Conservation (phyloP, 306 rosid species). For the Acacia confusa region DNA sequence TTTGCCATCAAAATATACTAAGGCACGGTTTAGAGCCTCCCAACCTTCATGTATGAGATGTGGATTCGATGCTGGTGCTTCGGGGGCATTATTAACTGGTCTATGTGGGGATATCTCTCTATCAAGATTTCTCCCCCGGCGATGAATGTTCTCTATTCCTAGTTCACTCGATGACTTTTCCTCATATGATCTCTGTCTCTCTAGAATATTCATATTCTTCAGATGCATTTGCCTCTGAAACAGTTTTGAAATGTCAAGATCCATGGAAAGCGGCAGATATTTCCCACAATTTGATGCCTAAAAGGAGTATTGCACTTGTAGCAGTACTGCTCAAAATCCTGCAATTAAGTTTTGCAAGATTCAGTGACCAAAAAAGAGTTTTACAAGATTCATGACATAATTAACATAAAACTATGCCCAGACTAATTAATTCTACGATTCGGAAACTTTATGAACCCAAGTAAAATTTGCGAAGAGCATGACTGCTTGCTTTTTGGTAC, state of each 20-base stretch:
- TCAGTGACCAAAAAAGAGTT: not conserved
- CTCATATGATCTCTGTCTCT: conserved; percentile 73
- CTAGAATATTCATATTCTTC: conserved; percentile 55
- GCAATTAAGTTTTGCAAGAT: conserved; percentile 23
- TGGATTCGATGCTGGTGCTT: conserved; percentile 49
- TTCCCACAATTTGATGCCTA: conserved; percentile 19
- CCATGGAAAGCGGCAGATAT: conserved; percentile 37
- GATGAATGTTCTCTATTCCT: conserved; percentile 41
- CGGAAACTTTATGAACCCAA: conserved; percentile 6
- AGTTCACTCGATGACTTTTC: conserved; percentile 66
- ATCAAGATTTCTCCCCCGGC: conserved; percentile 47
- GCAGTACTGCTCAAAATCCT: conserved; percentile 42
- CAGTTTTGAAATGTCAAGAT: conserved; percentile 57
- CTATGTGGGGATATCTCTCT: conserved; percentile 46
- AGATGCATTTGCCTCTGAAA: conserved; percentile 53
- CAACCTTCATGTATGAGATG: conserved; percentile 71
- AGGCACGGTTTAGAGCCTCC: conserved; percentile 77
- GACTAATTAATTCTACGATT: not conserved
- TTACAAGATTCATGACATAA: conserved; percentile 10
- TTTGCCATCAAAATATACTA: conserved; percentile 71
- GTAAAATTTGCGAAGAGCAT: not conserved
- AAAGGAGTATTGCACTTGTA: conserved; percentile 7
- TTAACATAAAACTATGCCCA: not conserved
- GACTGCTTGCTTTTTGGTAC: not conserved
- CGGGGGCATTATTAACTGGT: conserved; percentile 52